Conservation (phyloP, 805 yeast genomes). For the Maudiozyma barnettii region DNA sequence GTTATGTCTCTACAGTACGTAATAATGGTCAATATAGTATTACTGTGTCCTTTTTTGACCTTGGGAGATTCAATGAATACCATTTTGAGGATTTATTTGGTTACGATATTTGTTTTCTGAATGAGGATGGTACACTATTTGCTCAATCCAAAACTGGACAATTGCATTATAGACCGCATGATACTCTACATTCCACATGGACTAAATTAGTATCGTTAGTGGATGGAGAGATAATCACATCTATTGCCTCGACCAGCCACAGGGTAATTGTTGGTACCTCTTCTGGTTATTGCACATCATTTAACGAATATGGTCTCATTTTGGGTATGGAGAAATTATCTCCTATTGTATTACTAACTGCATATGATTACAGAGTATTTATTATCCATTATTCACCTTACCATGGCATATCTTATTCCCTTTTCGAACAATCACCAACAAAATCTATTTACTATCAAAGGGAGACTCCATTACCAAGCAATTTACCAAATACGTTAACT, state of each 20-base stretch:
- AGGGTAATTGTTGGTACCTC: conserved; percentile 63
- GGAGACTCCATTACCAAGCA: conserved; percentile 38
- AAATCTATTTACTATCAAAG: conserved; percentile 33
- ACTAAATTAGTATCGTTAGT: conserved; percentile 46
- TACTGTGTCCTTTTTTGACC: conserved; percentile 83
- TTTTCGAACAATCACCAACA: conserved; percentile 21
- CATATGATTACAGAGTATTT: conserved; percentile 48
- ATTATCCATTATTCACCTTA: conserved; percentile 34
- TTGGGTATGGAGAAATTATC: conserved; percentile 56
- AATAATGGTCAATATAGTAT: conserved; percentile 52
- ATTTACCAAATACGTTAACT: conserved; percentile 13
- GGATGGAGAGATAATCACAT: conserved; percentile 49
- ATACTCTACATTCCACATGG: conserved; percentile 59
- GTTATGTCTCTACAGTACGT: conserved; percentile 72
- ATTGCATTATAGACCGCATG: conserved; percentile 63
- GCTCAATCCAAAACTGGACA: conserved; percentile 42
- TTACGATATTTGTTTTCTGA: conserved; percentile 69
- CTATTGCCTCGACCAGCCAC: conserved; percentile 56
- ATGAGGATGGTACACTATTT: conserved; percentile 54
- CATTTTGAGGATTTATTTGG: conserved; percentile 70
- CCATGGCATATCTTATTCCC: conserved; percentile 22
- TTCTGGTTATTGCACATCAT: conserved; percentile 62
- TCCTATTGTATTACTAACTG: conserved; percentile 66
- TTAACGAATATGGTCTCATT: conserved; percentile 66
- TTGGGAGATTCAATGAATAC: conserved; percentile 64